phyloP scores from a whole-genome alignment of 345 rosid genomes.

The Gossypium raimondii region DNA sequence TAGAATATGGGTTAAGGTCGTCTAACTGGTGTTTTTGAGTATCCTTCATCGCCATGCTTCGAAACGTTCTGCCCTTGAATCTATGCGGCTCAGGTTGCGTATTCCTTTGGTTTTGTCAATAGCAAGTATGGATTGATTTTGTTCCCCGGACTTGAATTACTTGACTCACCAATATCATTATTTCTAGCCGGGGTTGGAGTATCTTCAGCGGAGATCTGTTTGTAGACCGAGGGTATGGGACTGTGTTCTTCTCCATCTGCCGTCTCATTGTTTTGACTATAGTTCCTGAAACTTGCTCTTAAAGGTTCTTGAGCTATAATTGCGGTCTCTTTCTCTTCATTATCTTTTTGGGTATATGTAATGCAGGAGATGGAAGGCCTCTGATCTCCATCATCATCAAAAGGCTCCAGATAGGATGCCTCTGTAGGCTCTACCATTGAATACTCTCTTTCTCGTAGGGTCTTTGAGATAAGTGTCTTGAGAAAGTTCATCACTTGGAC shows the following conservation, averaged over 20 bases:
- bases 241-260: slow-evolving; percentile 25
- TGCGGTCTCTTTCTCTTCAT: slow-evolving; percentile 34
- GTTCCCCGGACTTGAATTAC: slow-evolving; percentile 24
- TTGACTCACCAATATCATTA: slow-evolving; percentile 32
- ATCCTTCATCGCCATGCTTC: slow-evolving; percentile 23
- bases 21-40: not conserved
- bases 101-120: slow-evolving; percentile 5
- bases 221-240: slow-evolving; percentile 16
- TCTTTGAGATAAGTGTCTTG: slow-evolving; percentile 58
- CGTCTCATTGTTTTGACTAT: slow-evolving; percentile 25
- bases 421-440: slow-evolving; percentile 39
- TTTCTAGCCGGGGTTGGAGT: slow-evolving; percentile 15
- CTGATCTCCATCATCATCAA: slow-evolving; percentile 55
- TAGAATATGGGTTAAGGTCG: slow-evolving; percentile 9
- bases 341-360: slow-evolving; percentile 24
- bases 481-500: slow-evolving; percentile 98
- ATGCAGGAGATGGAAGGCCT: slow-evolving; percentile 38
- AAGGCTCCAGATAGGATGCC: slow-evolving; percentile 45
- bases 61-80: slow-evolving; percentile 5
- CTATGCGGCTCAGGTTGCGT: slow-evolving; percentile 12
- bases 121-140: slow-evolving; percentile 28
- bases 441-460: slow-evolving; percentile 61
- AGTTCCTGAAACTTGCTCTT: slow-evolving; percentile 24
- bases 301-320: slow-evolving; percentile 37
- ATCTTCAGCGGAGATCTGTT: slow-evolving; percentile 13